These are phyloP conservation scores for Solanum corneliomulleri DNA, from an alignment of 257 asterid genomes.

Conservation along the genomic window DNA sequence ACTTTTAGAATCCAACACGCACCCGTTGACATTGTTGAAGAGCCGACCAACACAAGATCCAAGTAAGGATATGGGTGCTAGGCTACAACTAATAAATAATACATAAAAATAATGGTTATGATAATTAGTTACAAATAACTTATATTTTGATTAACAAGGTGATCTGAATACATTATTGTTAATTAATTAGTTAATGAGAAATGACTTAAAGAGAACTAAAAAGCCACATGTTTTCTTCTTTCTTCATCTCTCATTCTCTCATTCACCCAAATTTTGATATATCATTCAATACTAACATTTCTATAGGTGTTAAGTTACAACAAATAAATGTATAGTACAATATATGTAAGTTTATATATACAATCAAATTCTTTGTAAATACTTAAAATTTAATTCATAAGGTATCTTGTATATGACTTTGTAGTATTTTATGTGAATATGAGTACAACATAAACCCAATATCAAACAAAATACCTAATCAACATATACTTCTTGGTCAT, in stretches of 20 bases:
- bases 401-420: neutral
- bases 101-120: neutral
- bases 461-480: neutral
- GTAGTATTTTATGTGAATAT: neutral
- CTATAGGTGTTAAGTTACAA: neutral
- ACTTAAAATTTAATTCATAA: neutral
- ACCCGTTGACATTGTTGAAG: too few relatives aligned
- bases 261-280: neutral
- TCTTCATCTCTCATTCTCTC: neutral
- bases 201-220: neutral
- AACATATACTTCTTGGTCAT: neutral
- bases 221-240: neutral
- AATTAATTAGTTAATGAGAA: neutral
- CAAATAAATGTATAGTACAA: neutral
- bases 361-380: neutral
- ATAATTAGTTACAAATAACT: neutral
- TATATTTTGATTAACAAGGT: neutral
- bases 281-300: neutral
- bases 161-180: neutral
- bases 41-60: neutral
- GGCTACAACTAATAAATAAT: neutral
- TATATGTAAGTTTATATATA: neutral
- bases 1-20: too few relatives aligned
- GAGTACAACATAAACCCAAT: neutral
- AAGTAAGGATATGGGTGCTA: neutral